Percentiles rank a stretch among this genome's conserved stretches.
These are phyloP conservation scores for Ogataea trehaloabstinens DNA, from an alignment of 805 yeast species.

Conservation along the genomic window DNA sequence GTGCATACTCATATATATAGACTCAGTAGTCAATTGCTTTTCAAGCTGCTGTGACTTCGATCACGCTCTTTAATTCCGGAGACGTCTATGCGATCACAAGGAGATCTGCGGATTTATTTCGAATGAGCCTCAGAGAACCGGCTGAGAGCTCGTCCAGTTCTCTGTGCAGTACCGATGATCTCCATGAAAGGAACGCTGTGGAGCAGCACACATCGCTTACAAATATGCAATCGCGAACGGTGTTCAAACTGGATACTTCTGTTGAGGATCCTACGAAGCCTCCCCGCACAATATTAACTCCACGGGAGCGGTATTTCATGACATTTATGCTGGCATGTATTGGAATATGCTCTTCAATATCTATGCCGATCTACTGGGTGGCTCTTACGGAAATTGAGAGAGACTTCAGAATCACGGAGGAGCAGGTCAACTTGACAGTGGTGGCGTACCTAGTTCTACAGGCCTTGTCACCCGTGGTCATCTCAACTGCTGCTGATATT, in stretches of 20 bases:
- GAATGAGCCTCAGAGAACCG: too few relatives aligned
- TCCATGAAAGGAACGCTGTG: too few relatives aligned
- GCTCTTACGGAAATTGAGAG: conserved; percentile 58
- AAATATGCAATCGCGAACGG: not conserved
- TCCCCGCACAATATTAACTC: conserved; percentile 45
- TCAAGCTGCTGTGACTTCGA: too few relatives aligned
- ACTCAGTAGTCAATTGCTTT: too few relatives aligned
- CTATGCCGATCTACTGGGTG: conserved; percentile 80
- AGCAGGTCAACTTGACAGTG: conserved; percentile 64
- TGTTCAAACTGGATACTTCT: not conserved
- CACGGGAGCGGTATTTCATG: conserved; percentile 40
- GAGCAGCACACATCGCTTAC: not conserved
- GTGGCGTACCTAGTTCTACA: conserved; percentile 76
- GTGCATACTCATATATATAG: too few relatives aligned
- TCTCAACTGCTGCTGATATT: conserved; percentile 66
- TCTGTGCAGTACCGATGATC: too few relatives aligned
- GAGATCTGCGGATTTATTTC: too few relatives aligned
- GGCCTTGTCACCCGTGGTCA: conserved; percentile 70
- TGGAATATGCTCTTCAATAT: conserved; percentile 67
- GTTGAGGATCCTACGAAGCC: not conserved
- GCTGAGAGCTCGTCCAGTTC: too few relatives aligned
- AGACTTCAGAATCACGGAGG: conserved; percentile 54
- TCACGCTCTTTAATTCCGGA: too few relatives aligned
- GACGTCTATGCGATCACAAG: too few relatives aligned
- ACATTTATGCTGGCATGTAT: conserved; percentile 41